Percentiles rank a stretch among this genome's conserved stretches.
These are phyloP conservation scores for Bretschneidera sinensis DNA, from an alignment of 345 rosid genomes.

Conservation along the genomic window DNA sequence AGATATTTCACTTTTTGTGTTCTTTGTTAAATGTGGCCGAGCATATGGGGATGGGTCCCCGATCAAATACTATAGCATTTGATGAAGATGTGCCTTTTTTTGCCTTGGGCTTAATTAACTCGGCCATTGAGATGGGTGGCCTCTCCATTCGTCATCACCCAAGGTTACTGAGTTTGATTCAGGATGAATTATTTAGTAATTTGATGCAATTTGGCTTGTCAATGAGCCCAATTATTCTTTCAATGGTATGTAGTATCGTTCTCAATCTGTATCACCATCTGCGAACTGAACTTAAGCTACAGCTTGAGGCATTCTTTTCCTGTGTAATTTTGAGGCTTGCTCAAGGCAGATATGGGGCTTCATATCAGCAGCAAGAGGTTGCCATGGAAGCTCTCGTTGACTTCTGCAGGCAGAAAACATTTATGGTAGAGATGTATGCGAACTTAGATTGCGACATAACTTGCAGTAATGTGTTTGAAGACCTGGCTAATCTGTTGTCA, in stretches of 20 bases:
- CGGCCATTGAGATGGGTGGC: conserved; percentile 91
- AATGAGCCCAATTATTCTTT: conserved; percentile 90
- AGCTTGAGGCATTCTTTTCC: conserved; percentile 98
- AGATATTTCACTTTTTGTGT: conserved; percentile 89
- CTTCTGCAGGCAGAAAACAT: conserved; percentile 93
- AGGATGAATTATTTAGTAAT: conserved; percentile 91
- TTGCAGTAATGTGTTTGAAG: conserved; percentile 96
- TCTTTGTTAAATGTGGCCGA: conserved; percentile 74
- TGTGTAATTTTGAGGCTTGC: conserved; percentile 97
- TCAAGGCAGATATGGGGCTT: conserved; percentile 89
- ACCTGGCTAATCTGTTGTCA: conserved; percentile 89
- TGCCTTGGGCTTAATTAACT: conserved; percentile 91
- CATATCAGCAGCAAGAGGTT: conserved; percentile 98
- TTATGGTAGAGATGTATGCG: conserved; percentile 99
- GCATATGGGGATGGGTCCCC: conserved; percentile 67
- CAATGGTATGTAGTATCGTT: conserved; percentile 92
- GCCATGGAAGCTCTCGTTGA: conserved; percentile 99
- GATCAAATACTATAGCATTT: conserved; percentile 75
- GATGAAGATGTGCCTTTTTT: conserved; percentile 98
- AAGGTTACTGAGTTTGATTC: conserved; percentile 78
- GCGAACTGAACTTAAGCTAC: conserved; percentile 79
- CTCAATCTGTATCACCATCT: conserved; percentile 91
- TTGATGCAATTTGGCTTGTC: conserved; percentile 97
- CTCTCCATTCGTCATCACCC: conserved; percentile 73
- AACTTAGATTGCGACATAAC: conserved; percentile 98